phyloP scores from a whole-genome alignment of 495 filamentous ascomycete species.

The Astrothelium macrocarpum region DNA sequence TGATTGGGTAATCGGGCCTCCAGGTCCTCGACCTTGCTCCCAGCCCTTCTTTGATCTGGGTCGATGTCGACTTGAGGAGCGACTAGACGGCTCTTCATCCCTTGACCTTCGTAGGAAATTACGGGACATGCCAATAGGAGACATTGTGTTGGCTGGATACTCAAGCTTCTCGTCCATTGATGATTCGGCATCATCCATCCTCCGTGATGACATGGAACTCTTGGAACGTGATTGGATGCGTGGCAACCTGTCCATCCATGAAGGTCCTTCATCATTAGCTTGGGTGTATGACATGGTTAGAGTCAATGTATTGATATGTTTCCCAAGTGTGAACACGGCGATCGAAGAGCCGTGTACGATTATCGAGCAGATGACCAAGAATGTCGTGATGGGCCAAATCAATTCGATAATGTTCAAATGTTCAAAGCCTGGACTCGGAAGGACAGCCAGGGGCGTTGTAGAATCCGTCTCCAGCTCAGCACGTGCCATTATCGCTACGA shows the following conservation, averaged over 20 bases:
- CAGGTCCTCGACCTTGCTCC: conserved; percentile 63
- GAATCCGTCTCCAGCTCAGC: conserved; percentile 70
- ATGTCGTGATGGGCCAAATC: conserved; percentile 95
- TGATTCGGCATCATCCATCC: conserved; percentile 46
- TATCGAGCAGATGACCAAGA: conserved; percentile 90
- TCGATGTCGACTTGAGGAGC: conserved; percentile 51
- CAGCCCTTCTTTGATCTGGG: conserved; percentile 58
- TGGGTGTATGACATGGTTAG: conserved; percentile 92
- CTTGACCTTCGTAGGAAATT: conserved; percentile 75
- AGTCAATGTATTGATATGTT: conserved; percentile 93
- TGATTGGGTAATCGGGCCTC: conserved; percentile 83
- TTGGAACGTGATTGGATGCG: conserved; percentile 79
- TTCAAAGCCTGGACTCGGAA: conserved; percentile 42
- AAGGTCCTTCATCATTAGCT: conserved; percentile 78
- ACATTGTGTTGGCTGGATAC: conserved; percentile 62
- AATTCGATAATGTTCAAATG: conserved; percentile 65
- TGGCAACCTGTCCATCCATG: conserved; percentile 91
- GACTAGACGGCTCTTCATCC: conserved; percentile 58
- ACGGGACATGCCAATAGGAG: conserved; percentile 62
- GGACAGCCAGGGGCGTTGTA: conserved; percentile 56
- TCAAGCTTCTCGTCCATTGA: conserved; percentile 50
- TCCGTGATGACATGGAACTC: conserved; percentile 70
- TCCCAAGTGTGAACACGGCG: conserved; percentile 95
- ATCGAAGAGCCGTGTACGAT: conserved; percentile 95
- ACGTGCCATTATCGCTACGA: conserved; percentile 82